phyloP scores from a whole-genome alignment of 1,284 basidiomycete genomes.

The Moesziomyces sp. region DNA sequence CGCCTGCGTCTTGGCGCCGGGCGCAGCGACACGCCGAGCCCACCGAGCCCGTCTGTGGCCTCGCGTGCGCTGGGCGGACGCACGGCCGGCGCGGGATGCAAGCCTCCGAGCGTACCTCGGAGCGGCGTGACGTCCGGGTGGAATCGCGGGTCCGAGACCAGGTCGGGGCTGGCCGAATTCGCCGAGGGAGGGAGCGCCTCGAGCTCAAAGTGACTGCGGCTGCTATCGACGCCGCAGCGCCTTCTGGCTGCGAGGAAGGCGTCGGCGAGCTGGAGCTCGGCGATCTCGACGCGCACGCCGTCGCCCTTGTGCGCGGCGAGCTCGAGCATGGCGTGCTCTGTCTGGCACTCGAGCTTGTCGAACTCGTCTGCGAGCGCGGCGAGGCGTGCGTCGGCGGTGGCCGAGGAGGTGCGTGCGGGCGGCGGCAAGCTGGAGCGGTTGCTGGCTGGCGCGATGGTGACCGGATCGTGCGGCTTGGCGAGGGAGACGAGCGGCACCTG shows the following conservation, averaged over 20 bases:
- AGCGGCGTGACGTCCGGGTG: neutral
- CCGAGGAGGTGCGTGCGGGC: neutral
- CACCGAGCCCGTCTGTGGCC: neutral
- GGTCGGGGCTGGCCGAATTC: neutral
- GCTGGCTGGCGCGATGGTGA: neutral
- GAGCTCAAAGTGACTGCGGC: slow-evolving; percentile 19
- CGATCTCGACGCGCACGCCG: neutral
- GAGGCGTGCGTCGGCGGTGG: neutral
- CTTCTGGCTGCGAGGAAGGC: slow-evolving; percentile 23
- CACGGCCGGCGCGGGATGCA: neutral
- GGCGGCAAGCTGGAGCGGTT: slow-evolving; percentile 10
- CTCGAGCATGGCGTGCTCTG: slow-evolving; percentile 19
- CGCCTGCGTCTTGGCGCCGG: slow-evolving; percentile 2
- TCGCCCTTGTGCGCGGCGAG: neutral
- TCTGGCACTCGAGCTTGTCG: slow-evolving; percentile 40
- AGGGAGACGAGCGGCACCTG: slow-evolving; percentile 4
- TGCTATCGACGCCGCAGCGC: slow-evolving; percentile 20
- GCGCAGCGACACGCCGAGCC: slow-evolving; percentile 1
- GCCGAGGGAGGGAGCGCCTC: neutral
- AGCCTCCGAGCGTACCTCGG: neutral
- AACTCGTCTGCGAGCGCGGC: slow-evolving; percentile 31
- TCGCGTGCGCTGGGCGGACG: neutral
- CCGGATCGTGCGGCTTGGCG: neutral
- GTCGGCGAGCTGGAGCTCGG: slow-evolving; percentile 12
- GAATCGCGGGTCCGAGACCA: neutral